These are phyloP conservation scores for Nannochloris sp. DNA, from an alignment of 139 green algal species.

Conservation along the genomic window DNA sequence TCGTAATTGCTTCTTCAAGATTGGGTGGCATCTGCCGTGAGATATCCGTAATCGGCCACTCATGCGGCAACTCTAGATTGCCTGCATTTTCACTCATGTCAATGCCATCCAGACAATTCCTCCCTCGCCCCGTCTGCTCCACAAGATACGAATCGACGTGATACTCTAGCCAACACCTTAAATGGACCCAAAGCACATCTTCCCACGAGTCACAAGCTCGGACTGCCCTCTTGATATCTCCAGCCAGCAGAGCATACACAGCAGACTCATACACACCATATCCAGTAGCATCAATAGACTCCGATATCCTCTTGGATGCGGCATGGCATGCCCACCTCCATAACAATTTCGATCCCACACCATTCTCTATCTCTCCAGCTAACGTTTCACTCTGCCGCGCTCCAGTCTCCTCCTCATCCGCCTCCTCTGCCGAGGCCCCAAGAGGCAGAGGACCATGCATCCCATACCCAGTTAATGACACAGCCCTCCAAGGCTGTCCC, in stretches of 20 bases:
- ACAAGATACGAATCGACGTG: conserved; percentile 22
- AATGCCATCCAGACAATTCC: too few relatives aligned
- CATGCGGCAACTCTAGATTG: neutral
- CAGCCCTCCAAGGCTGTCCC: conserved; percentile 62
- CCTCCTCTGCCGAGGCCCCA: conserved; percentile 36
- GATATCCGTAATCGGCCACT: conserved; percentile 10
- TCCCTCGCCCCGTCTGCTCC: neutral
- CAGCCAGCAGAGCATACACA: conserved; percentile 48
- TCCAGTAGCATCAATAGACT: neutral
- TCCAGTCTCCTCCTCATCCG: conserved; percentile 8
- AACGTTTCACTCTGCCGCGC: conserved; percentile 44
- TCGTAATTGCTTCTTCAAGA: conserved; percentile 21
- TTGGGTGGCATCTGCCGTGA: conserved; percentile 12
- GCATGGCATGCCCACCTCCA: conserved; percentile 62
- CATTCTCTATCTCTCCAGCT: conserved; percentile 23
- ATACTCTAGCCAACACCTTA: conserved; percentile 45
- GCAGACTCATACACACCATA: conserved; percentile 30
- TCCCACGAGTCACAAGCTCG: conserved; percentile 61
- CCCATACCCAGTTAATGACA: conserved; percentile 47
- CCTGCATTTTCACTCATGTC: neutral
- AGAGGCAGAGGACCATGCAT: conserved; percentile 50
- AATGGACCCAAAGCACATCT: conserved; percentile 58
- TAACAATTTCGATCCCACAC: conserved; percentile 29
- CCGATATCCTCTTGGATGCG: conserved; percentile 21
- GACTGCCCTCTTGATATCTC: conserved; percentile 36